phyloP scores from a whole-genome alignment of 768 basidiomycete genomes.

The Fomitopsis serialis region DNA sequence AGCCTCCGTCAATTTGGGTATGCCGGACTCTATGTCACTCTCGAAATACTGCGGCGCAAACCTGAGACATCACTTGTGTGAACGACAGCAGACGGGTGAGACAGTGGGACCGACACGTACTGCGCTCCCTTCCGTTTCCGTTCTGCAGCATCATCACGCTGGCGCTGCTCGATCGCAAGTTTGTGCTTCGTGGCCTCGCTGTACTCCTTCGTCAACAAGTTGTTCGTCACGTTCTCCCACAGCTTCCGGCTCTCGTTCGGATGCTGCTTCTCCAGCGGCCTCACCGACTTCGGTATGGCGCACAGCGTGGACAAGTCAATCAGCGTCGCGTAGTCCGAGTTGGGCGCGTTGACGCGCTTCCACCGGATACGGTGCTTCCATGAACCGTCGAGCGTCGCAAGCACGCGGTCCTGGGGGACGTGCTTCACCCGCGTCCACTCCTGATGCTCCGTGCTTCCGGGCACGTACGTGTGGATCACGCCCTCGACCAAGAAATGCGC shows the following conservation, averaged over 20 bases:
- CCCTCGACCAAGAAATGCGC: conserved; percentile 85
- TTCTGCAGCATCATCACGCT: conserved; percentile 85
- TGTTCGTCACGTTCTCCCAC: conserved; percentile 80
- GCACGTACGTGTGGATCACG: conserved; percentile 78
- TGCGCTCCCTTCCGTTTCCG: conserved; percentile 73
- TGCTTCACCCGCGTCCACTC: conserved; percentile 88
- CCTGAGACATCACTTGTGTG: conserved; percentile 28
- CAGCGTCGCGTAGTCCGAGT: conserved; percentile 57
- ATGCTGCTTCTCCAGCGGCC: conserved; percentile 76
- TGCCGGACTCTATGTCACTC: conserved; percentile 58
- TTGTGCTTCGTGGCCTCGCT: conserved; percentile 90
- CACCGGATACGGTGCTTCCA: conserved; percentile 85
- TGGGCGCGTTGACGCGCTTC: conserved; percentile 37
- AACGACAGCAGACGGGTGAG: background rate
- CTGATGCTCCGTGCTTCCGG: conserved; percentile 53
- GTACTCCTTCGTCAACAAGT: conserved; percentile 79
- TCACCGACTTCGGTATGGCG: conserved; percentile 77
- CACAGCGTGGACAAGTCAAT: conserved; percentile 71
- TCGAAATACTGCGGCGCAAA: conserved; percentile 78
- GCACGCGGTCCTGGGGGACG: conserved; percentile 72
- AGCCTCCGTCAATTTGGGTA: conserved; percentile 59
- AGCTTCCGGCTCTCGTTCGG: conserved; percentile 79
- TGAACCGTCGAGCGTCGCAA: conserved; percentile 81
- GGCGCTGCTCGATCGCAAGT: conserved; percentile 86
- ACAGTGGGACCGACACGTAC: conserved; percentile 44